Evolutionary conservation across 2,329 filamentous ascomycete species (phyloP).

Genomic region (Diaporthe velutina): DNA sequence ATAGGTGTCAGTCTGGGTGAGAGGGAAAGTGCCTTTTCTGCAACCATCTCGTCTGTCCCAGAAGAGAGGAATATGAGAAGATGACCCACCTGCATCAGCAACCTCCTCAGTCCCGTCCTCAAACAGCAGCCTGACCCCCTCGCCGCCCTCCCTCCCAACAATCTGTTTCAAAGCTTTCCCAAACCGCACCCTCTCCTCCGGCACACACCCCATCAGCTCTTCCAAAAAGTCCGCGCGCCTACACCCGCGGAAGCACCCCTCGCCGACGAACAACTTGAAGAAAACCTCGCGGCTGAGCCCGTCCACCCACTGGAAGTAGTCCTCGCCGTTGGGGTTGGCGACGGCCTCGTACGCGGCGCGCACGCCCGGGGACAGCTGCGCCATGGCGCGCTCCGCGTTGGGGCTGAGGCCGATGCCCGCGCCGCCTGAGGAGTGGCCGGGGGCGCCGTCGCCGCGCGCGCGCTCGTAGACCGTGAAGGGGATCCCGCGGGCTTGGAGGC

Average conservation of each 20-base stretch:
- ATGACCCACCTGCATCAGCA: constrained; percentile 49
- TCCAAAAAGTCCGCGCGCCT: constrained; percentile 56
- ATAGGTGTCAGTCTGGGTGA: too few species aligned
- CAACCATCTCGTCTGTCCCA: background rate
- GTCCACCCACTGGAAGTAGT: constrained; percentile 59
- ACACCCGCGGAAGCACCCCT: constrained; percentile 57
- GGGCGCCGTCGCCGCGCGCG: constrained; percentile 49
- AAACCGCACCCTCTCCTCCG: constrained; percentile 47
- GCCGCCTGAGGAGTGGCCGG: constrained; percentile 61
- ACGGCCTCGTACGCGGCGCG: constrained; percentile 54
- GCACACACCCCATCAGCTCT: constrained; percentile 51
- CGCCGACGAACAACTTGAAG: constrained; percentile 53
- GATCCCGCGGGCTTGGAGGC: constrained; percentile 57
- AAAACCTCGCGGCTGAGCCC: constrained; percentile 49
- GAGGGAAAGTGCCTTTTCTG: background rate
- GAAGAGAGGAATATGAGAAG: too few species aligned
- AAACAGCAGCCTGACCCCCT: constrained; percentile 46
- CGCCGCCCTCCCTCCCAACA: constrained; percentile 43
- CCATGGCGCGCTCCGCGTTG: constrained; percentile 63
- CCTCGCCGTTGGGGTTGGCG: constrained; percentile 53
- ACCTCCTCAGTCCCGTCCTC: constrained; percentile 47
- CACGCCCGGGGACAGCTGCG: constrained; percentile 52
- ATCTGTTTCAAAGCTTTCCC: constrained; percentile 50
- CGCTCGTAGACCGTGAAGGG: constrained; percentile 62
- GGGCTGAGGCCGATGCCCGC: constrained; percentile 65